Conservation (phyloP, 2,329 filamentous ascomycete genomes). For the Arthrobotrys sphaeroides region DNA sequence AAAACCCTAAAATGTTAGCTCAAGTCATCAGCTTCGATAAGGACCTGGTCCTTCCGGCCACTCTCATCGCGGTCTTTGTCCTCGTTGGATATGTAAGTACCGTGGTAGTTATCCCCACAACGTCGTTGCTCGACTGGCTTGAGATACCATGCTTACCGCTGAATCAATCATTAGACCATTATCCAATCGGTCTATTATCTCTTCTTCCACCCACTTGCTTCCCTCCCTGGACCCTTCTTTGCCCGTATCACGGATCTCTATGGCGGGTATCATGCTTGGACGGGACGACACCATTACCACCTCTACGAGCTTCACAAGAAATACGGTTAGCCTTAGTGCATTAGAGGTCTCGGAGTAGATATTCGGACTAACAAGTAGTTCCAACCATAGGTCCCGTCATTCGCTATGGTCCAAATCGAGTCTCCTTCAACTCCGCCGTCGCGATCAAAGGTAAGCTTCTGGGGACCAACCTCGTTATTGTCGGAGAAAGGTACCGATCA, state of each 20-base stretch:
- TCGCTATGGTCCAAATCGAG: constrained; percentile 63
- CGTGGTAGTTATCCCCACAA: neutral
- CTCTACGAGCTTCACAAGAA: constrained; percentile 75
- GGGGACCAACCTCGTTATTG: neutral
- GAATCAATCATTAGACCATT: neutral
- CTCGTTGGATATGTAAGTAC: constrained; percentile 7
- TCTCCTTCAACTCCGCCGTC: constrained; percentile 78
- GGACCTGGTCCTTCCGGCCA: constrained; percentile 1
- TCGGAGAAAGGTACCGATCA: constrained; percentile 4
- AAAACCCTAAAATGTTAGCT: constrained; percentile 9
- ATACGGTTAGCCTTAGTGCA: constrained; percentile 68
- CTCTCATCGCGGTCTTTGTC: neutral
- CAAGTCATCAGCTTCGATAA: constrained; percentile 6
- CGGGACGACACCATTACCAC: constrained; percentile 77
- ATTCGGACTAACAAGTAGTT: neutral
- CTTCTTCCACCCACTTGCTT: constrained; percentile 72
- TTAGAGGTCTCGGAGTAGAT: neutral
- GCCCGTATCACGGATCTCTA: constrained; percentile 70
- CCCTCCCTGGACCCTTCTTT: constrained; percentile 72
- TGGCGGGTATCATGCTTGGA: constrained; percentile 76
- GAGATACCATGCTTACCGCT: neutral
- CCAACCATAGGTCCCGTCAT: constrained; percentile 30
- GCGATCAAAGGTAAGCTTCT: constrained; percentile 69
- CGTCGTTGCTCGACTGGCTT: neutral
- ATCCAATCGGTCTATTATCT: constrained; percentile 64